Conservation (phyloP, 805 yeast genomes). For the Blastobotrys attinorum region DNA sequence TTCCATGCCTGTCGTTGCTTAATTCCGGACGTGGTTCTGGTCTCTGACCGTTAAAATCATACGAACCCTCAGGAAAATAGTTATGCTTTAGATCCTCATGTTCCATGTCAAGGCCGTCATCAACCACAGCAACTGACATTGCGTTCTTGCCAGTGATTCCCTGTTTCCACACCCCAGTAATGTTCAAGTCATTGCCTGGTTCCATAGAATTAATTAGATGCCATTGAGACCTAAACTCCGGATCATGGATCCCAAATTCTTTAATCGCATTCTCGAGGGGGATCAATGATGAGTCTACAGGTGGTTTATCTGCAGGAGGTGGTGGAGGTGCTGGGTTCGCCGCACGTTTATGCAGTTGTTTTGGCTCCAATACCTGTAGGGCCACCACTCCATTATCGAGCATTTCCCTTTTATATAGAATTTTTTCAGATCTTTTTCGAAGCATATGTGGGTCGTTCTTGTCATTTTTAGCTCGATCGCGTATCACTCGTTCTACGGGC, state of each 20-base stretch:
- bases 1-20: conserved; percentile 85
- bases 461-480: conserved; percentile 13
- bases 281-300: conserved; percentile 11
- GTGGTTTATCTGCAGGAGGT: conserved; percentile 10
- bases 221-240: conserved; percentile 83
- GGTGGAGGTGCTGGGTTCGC: conserved; percentile 11
- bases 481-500: conserved; percentile 8
- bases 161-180: conserved; percentile 74
- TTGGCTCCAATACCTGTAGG: conserved; percentile 14
- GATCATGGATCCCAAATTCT: conserved; percentile 68
- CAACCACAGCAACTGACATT: conserved; percentile 79
- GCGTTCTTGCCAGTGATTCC: conserved; percentile 70
- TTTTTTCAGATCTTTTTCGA: conserved; percentile 24
- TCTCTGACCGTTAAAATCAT: conserved; percentile 81
- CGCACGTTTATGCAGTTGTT: conserved; percentile 12
- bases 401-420: conserved; percentile 25
- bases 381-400: conserved; percentile 32
- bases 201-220: conserved; percentile 68
- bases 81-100: conserved; percentile 63
- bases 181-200: conserved; percentile 83
- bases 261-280: conserved; percentile 27
- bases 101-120: conserved; percentile 87
- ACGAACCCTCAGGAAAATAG: conserved; percentile 65
- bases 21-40: conserved; percentile 74
- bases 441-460: conserved; percentile 6